Conservation (phyloP, 2,329 filamentous ascomycete genomes). For the Aspergillus persii region DNA sequence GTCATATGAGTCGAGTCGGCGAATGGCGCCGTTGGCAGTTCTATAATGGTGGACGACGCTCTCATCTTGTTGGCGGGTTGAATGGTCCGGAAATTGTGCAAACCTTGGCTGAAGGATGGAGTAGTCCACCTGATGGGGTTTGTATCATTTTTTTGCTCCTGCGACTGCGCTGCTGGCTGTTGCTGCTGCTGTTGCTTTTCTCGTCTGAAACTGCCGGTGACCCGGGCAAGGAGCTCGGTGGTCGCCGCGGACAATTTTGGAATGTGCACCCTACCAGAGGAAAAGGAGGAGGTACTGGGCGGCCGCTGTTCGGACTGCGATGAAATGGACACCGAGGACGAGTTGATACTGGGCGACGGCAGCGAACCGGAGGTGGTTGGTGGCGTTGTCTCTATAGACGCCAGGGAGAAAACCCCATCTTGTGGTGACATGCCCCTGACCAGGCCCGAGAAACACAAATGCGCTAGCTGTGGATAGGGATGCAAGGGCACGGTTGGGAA, state of each 20-base stretch:
- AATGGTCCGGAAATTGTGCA: slow-evolving; percentile 5
- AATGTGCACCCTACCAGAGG: slow-evolving; percentile 19
- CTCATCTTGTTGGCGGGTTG: slow-evolving; percentile 17
- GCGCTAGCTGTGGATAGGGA: neutral
- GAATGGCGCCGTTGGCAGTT: slow-evolving; percentile 25
- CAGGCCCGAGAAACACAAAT: neutral
- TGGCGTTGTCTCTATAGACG: slow-evolving; percentile 24
- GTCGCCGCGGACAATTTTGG: slow-evolving; percentile 27
- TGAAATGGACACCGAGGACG: slow-evolving; percentile 7
- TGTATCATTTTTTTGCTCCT: slow-evolving; percentile 14
- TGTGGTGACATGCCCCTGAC: slow-evolving; percentile 24
- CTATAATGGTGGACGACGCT: slow-evolving; percentile 24
- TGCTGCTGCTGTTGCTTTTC: slow-evolving; percentile 4
- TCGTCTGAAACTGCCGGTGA: slow-evolving; percentile 20
- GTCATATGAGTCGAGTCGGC: slow-evolving; percentile 14
- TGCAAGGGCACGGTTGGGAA: neutral
- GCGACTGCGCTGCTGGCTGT: slow-evolving; percentile 5
- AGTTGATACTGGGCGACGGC: slow-evolving; percentile 13
- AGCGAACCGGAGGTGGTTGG: slow-evolving; percentile 12
- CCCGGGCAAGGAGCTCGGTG: slow-evolving; percentile 25
- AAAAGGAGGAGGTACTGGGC: slow-evolving; percentile 2
- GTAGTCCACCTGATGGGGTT: slow-evolving; percentile 12
- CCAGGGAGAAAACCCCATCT: slow-evolving; percentile 22
- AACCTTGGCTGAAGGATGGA: slow-evolving; percentile 2
- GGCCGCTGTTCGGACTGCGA: slow-evolving; percentile 10